Evolutionary conservation across 371 early-diverging fungal genomes (phyloP).

Genomic region (Mucor plumbeus): DNA sequence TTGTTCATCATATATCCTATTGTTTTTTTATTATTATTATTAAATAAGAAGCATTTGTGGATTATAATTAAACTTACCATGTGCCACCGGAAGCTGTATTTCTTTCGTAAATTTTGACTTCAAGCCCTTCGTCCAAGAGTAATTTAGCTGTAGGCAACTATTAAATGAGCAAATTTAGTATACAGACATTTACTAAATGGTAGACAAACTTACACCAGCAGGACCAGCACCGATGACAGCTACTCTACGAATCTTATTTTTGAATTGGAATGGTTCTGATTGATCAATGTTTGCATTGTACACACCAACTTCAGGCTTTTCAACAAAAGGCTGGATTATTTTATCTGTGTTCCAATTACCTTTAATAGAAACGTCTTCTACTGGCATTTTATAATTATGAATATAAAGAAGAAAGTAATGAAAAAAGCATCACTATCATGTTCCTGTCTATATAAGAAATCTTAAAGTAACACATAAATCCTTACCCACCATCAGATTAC

Average conservation of each 20-base stretch:
- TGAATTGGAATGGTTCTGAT: conserved; percentile 3
- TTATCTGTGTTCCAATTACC: conserved; percentile 19
- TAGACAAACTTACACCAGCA: conserved; percentile 33
- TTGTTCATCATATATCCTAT: conserved; percentile 25
- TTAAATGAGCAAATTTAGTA: not conserved
- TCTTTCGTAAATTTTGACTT: conserved; percentile 44
- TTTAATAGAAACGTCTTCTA: conserved; percentile 20
- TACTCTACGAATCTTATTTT: conserved; percentile 31
- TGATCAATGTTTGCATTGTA: conserved; percentile 7
- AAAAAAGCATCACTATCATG: not conserved
- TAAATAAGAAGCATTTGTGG: not conserved
- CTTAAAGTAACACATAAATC: too few species aligned
- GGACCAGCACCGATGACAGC: conserved; percentile 54
- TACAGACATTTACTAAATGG: not conserved
- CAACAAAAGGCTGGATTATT: not conserved
- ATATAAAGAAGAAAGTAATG: not conserved
- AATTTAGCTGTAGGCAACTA: conserved; percentile 42
- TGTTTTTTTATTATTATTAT: not conserved
- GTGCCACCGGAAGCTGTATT: conserved; percentile 37
- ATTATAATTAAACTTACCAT: conserved; percentile 26
- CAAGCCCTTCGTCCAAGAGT: conserved; percentile 38
- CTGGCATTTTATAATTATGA: conserved; percentile 16
- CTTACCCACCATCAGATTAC: too few species aligned
- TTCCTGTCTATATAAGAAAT: not conserved
- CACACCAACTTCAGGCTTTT: not conserved